A percentile compares a stretch with the other conserved stretches of the same genome.
These are phyloP conservation scores for Kwoniella europaea DNA, from an alignment of 768 basidiomycete species.

Conservation along the genomic window DNA sequence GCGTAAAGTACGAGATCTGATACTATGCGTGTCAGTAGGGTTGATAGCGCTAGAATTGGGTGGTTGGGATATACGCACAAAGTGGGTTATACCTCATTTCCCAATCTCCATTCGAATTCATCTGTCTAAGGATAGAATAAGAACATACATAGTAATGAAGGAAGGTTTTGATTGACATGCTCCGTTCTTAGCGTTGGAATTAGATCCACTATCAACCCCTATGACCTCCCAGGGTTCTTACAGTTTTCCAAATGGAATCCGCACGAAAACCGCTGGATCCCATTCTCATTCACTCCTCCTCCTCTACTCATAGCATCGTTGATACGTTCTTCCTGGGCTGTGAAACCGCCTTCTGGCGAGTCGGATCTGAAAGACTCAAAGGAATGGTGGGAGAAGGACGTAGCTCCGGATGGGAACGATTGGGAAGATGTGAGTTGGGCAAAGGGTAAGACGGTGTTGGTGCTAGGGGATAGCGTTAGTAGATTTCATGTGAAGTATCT, in stretches of 20 bases:
- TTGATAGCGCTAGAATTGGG: conserved; percentile 1
- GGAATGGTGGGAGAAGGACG: conserved; percentile 14
- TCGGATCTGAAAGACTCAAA: conserved; percentile 5
- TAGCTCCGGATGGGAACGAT: conserved; percentile 9
- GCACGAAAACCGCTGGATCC: conserved; percentile 37
- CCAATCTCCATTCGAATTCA: neutral
- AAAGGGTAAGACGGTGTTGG: conserved; percentile 36
- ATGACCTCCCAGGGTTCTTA: conserved; percentile 32
- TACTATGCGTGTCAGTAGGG: neutral
- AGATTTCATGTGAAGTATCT: conserved; percentile 40
- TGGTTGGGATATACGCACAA: conserved; percentile 5
- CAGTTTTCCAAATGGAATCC: conserved; percentile 18
- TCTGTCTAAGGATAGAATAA: neutral
- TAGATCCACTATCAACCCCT: conserved; percentile 24
- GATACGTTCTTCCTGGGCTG: conserved; percentile 7
- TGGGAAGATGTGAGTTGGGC: conserved; percentile 37
- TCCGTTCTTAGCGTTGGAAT: neutral
- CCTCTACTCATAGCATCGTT: conserved; percentile 31
- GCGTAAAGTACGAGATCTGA: conserved; percentile 1
- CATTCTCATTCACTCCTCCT: conserved; percentile 15
- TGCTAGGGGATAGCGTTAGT: conserved; percentile 41
- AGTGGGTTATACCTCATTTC: neutral
- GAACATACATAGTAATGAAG: neutral
- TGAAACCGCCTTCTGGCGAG: neutral
- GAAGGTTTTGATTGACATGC: neutral